These are phyloP conservation scores for Sinapis alba DNA, from an alignment of 441 rosid species.

Conservation along the genomic window DNA sequence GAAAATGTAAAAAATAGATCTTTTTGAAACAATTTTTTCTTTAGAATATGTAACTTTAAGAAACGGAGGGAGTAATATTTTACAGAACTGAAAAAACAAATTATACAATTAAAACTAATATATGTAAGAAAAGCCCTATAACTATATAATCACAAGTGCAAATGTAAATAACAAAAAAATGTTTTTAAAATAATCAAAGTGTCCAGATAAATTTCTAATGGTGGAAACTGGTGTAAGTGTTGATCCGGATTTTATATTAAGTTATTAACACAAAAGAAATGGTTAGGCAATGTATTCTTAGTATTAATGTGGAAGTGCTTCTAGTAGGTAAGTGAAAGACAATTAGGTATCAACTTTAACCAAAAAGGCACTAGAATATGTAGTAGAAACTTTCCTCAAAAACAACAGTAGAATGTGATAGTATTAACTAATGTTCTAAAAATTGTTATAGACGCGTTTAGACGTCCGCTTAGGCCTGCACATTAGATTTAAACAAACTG, in stretches of 20 bases:
- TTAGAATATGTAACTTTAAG: too few relatives aligned
- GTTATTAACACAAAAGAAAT: background rate
- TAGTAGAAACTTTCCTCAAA: background rate
- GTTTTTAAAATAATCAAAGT: background rate
- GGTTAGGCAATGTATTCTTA: slow-evolving; percentile 19
- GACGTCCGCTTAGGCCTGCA: too few relatives aligned
- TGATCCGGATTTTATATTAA: background rate
- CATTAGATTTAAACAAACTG: too few relatives aligned
- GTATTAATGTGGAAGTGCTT: slow-evolving; percentile 24
- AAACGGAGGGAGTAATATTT: too few relatives aligned
- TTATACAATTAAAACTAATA: background rate
- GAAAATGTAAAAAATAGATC: too few relatives aligned
- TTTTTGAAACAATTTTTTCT: too few relatives aligned
- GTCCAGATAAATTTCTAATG: background rate
- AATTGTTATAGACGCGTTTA: too few relatives aligned
- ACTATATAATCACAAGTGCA: background rate
- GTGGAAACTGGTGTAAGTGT: background rate
- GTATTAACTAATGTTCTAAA: background rate
- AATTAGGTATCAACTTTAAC: background rate
- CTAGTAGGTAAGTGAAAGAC: slow-evolving; percentile 33
- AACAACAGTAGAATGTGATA: background rate
- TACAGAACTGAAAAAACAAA: background rate
- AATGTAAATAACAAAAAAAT: background rate
- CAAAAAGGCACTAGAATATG: background rate
- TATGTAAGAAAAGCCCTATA: background rate